These are phyloP conservation scores for Pyrenula massariospora DNA, from an alignment of 495 filamentous ascomycete species.

Conservation along the genomic window DNA sequence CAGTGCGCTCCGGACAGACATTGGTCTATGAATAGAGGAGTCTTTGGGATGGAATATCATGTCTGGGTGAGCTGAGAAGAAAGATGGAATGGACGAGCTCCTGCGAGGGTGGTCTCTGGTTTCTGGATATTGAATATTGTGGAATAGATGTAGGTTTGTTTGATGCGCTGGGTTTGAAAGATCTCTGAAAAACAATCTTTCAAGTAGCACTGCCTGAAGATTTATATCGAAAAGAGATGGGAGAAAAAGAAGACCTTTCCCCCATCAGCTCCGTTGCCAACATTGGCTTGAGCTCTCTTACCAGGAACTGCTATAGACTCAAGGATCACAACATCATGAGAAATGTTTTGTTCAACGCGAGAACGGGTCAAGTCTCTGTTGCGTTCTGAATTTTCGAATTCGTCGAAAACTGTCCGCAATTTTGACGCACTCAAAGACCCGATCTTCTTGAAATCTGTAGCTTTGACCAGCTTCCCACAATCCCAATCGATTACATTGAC, in stretches of 20 bases:
- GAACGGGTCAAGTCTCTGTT: not conserved
- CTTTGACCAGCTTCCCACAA: not conserved
- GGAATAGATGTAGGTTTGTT: slow-evolving; percentile 81
- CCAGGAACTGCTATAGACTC: not conserved
- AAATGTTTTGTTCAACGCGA: not conserved
- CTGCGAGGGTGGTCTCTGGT: slow-evolving; percentile 3
- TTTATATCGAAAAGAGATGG: slow-evolving; percentile 57
- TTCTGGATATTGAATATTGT: slow-evolving; percentile 57
- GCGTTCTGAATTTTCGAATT: not conserved
- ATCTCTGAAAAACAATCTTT: slow-evolving; percentile 64
- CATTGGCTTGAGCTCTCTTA: not conserved
- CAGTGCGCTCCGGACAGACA: slow-evolving; percentile 53
- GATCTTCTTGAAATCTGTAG: not conserved
- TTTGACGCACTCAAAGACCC: not conserved
- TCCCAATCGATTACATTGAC: slow-evolving; percentile 31
- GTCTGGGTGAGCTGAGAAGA: slow-evolving; percentile 33
- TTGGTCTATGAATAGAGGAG: slow-evolving; percentile 51
- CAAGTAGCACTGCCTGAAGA: slow-evolving; percentile 57
- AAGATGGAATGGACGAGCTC: slow-evolving; percentile 18
- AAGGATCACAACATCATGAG: not conserved
- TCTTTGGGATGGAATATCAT: slow-evolving; percentile 48
- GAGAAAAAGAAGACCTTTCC: slow-evolving; percentile 58
- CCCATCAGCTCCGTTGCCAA: not conserved
- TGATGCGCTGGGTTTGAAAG: slow-evolving; percentile 61
- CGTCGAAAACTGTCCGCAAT: not conserved